A percentile compares a stretch with the other conserved stretches of the same genome.
Evolutionary conservation across 163 green algal genomes (phyloP).

Genomic region (Scenedesmus sp.): DNA sequence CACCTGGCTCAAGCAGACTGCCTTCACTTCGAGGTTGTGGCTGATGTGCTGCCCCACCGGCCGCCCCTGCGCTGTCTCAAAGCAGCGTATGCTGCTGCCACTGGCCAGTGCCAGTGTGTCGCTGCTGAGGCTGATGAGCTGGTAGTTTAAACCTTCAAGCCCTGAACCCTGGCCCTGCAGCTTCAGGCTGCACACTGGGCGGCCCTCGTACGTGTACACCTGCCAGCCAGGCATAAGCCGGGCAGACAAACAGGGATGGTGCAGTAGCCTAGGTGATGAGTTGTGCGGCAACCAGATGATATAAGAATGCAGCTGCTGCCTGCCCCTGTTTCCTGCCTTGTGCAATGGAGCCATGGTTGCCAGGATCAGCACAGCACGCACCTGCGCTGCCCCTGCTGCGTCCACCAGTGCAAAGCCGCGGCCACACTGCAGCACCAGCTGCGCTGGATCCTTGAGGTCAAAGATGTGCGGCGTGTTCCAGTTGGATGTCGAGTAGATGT

Average conservation of each 20-base stretch:
- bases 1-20: slow-evolving; percentile 74
- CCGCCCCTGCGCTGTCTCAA: slow-evolving; percentile 76
- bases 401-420: slow-evolving; percentile 40
- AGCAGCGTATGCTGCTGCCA: slow-evolving; percentile 71
- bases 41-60: slow-evolving; percentile 61
- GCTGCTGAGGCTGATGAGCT: slow-evolving; percentile 73
- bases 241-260: not conserved
- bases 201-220: slow-evolving; percentile 84
- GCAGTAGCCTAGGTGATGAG: not conserved
- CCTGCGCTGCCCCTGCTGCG: slow-evolving; percentile 15
- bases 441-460: slow-evolving; percentile 75
- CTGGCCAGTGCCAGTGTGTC: slow-evolving; percentile 80
- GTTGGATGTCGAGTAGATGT: slow-evolving; percentile 76
- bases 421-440: slow-evolving; percentile 70
- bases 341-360: not conserved
- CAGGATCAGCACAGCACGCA: not conserved
- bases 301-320: not conserved
- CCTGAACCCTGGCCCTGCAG: slow-evolving; percentile 62
- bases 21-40: slow-evolving; percentile 72
- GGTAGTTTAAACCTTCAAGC: slow-evolving; percentile 64
- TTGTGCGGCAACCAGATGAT: too few species aligned
- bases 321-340: not conserved
- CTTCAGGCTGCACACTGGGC: slow-evolving; percentile 78
- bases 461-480: slow-evolving; percentile 82
- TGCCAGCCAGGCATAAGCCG: slow-evolving; percentile 42